Percentiles rank a stretch among this genome's conserved stretches.
phyloP scores from a whole-genome alignment of 2,329 filamentous ascomycete genomes.

The Aspergillus vadensis region DNA sequence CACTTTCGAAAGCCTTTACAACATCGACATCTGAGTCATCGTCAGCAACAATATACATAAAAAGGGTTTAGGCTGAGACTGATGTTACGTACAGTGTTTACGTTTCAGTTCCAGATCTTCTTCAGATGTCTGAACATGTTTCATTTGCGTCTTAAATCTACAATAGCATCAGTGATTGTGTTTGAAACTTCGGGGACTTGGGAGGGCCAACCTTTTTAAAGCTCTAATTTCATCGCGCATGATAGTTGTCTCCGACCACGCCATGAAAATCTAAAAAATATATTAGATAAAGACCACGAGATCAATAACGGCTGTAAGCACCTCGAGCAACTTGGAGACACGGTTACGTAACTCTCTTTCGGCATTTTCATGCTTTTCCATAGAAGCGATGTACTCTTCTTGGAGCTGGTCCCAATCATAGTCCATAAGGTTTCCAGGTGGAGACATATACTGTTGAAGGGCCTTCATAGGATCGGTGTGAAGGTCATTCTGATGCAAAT shows the following conservation, averaged over 20 bases:
- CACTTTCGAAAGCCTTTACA: conserved; percentile 52
- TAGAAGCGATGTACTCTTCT: conserved; percentile 65
- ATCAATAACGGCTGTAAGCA: conserved; percentile 32
- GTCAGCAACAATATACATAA: conserved; percentile 16
- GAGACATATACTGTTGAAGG: conserved; percentile 24
- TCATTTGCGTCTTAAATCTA: conserved; percentile 76
- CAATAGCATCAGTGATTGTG: conserved; percentile 8
- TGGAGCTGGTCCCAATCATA: conserved; percentile 83
- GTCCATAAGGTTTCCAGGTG: conserved; percentile 52
- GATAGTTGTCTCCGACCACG: conserved; percentile 75
- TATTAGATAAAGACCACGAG: conserved; percentile 4
- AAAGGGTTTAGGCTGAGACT: conserved; percentile 13
- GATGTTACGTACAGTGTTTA: conserved; percentile 68
- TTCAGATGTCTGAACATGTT: conserved; percentile 75
- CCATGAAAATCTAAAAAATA: conserved; percentile 68
- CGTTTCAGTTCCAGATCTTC: conserved; percentile 71
- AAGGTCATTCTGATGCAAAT: neutral
- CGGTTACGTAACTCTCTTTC: conserved; percentile 69
- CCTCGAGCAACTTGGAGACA: conserved; percentile 67
- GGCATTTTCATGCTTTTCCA: conserved; percentile 62
- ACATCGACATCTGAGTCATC: conserved; percentile 44
- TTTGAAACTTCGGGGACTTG: neutral
- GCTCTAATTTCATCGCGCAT: conserved; percentile 75
- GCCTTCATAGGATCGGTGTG: neutral
- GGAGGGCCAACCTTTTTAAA: conserved; percentile 64